A percentile compares a stretch with the other conserved stretches of the same genome.
These are phyloP conservation scores for Hypoxylon sp. DNA, from an alignment of 2,329 filamentous ascomycete species.

Conservation along the genomic window DNA sequence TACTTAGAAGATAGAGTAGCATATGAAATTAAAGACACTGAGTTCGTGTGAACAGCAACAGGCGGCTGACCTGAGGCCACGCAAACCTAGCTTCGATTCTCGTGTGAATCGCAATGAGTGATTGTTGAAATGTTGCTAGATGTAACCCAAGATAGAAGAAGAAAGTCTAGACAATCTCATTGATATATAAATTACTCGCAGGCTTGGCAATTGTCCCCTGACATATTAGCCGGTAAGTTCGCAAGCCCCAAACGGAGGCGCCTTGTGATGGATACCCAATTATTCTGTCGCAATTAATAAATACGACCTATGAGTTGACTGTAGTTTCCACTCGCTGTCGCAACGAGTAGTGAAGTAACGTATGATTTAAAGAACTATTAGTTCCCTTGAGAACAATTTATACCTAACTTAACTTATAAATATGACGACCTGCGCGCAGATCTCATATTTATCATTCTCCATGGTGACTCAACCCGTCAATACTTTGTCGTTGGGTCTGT, in stretches of 20 bases:
- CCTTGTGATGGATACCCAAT: neutral
- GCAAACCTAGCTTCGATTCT: neutral
- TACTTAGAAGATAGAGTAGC: neutral
- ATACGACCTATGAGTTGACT: neutral
- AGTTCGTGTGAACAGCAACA: neutral
- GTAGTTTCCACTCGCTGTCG: neutral
- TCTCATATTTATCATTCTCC: neutral
- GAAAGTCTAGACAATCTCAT: slow-evolving; percentile 18
- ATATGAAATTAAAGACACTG: neutral
- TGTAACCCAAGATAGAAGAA: neutral
- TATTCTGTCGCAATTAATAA: neutral
- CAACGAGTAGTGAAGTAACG: slow-evolving; percentile 1
- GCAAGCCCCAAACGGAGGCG: neutral
- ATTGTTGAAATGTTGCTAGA: neutral
- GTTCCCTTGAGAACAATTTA: neutral
- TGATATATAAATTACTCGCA: slow-evolving; percentile 3
- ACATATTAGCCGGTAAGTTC: slow-evolving; percentile 25
- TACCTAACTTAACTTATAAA: neutral
- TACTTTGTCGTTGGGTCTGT: neutral
- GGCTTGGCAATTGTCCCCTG: neutral
- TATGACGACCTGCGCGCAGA: neutral
- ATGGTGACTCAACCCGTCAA: neutral
- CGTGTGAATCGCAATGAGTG: neutral
- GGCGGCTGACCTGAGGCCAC: neutral
- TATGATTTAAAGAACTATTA: neutral